Evolutionary conservation across 2,329 filamentous ascomycete genomes (phyloP).

Genomic region (Emergomyces orientalis): DNA sequence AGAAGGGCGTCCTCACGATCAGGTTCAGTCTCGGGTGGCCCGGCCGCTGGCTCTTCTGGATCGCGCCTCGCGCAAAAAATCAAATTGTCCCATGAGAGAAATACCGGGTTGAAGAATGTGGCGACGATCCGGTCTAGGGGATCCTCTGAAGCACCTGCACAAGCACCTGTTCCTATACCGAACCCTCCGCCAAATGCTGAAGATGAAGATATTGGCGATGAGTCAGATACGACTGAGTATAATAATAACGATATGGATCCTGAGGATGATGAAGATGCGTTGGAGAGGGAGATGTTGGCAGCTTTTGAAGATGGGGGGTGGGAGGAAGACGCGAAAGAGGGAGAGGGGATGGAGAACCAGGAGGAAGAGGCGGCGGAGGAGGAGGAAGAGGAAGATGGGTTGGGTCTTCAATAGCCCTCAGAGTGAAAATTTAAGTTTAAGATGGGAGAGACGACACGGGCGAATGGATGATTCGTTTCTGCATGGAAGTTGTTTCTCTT

Average conservation of each 20-base stretch:
- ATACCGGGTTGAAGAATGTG: conserved; percentile 31
- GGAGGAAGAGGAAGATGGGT: background rate
- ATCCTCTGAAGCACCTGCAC: conserved; percentile 7
- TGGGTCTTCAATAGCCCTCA: background rate
- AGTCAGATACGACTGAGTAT: conserved; percentile 14
- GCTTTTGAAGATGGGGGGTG: conserved; percentile 43
- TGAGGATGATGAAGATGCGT: conserved; percentile 36
- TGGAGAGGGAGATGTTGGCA: conserved; percentile 49
- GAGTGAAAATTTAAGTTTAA: no score
- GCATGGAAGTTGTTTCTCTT: no score
- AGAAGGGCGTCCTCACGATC: conserved; percentile 21
- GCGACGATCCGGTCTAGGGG: conserved; percentile 22
- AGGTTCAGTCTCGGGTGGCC: background rate
- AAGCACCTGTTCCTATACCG: background rate
- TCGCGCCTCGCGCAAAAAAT: conserved; percentile 32
- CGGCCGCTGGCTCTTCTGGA: conserved; percentile 15
- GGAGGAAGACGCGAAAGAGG: conserved; percentile 29
- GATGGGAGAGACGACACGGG: no score
- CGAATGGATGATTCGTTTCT: no score
- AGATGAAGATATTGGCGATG: conserved; percentile 40
- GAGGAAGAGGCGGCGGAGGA: no score
- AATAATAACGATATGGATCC: conserved; percentile 9
- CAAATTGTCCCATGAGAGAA: conserved; percentile 35
- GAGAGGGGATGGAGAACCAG: conserved; percentile 22
- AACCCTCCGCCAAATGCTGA: conserved; percentile 42